phyloP scores from a whole-genome alignment of 805 yeast species.

The Hanseniaspora vineae region DNA sequence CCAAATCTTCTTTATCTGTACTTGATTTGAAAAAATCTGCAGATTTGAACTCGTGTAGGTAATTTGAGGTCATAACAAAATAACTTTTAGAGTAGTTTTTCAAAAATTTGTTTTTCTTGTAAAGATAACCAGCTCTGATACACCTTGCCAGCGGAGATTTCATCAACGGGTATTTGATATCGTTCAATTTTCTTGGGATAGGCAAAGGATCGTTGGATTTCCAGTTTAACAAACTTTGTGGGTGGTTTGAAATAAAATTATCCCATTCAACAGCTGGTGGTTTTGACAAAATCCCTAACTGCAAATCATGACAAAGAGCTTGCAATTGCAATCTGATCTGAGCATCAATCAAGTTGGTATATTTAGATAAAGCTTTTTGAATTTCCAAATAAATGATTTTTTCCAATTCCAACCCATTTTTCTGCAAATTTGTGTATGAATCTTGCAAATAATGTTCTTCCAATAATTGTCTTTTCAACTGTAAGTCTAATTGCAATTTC shows the following conservation, averaged over 20 bases:
- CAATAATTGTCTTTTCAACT: conserved; percentile 46
- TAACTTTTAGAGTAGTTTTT: conserved; percentile 50
- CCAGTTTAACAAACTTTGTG: conserved; percentile 27
- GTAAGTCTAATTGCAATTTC: conserved; percentile 49
- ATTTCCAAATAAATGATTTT: conserved; percentile 49
- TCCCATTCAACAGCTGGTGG: conserved; percentile 63
- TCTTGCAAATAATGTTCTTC: conserved; percentile 58
- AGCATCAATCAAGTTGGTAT: conserved; percentile 36
- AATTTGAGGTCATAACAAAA: conserved; percentile 57
- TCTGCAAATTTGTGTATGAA: conserved; percentile 50
- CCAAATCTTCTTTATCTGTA: conserved; percentile 2
- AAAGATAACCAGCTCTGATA: conserved; percentile 46
- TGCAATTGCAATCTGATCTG: conserved; percentile 44
- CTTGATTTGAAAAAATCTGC: conserved; percentile 26
- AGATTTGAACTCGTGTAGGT: conserved; percentile 50
- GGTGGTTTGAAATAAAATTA: conserved; percentile 38
- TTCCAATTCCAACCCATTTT: conserved; percentile 51
- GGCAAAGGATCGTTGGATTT: conserved; percentile 29
- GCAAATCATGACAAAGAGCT: conserved; percentile 32
- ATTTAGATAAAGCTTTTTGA: conserved; percentile 41
- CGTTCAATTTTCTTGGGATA: conserved; percentile 34
- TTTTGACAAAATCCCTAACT: conserved; percentile 35
- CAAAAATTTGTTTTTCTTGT: conserved; percentile 47
- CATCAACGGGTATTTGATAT: conserved; percentile 40
- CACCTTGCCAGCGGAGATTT: conserved; percentile 37